Evolutionary conservation across 2,329 filamentous ascomycete species (phyloP).

Genomic region (Verticillium longisporum): DNA sequence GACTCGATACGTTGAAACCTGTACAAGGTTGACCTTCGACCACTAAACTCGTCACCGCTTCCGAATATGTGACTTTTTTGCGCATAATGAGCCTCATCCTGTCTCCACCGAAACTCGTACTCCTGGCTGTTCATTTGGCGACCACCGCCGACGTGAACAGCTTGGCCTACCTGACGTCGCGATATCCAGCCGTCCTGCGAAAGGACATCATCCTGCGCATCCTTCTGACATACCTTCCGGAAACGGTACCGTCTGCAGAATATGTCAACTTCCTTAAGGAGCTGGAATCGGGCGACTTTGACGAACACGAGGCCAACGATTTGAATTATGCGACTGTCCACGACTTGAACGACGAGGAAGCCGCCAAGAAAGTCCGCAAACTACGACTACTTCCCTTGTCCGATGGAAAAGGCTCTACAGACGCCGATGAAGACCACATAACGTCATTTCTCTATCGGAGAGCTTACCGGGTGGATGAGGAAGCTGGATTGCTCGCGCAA

Average conservation of each 20-base stretch:
- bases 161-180: conserved; percentile 52
- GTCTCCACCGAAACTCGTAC: conserved; percentile 60
- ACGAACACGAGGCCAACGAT: conserved; percentile 29
- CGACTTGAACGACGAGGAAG: conserved; percentile 54
- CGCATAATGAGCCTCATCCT: conserved; percentile 35
- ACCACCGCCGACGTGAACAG: conserved; percentile 57
- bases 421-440: conserved; percentile 47
- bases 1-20: background rate
- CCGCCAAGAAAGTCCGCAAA: conserved; percentile 55
- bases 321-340: conserved; percentile 52
- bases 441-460: conserved; percentile 61
- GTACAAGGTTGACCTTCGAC: background rate
- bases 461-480: conserved; percentile 61
- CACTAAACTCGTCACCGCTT: background rate
- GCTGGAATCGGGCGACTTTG: conserved; percentile 41
- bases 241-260: conserved; percentile 54
- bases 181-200: conserved; percentile 50
- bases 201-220: conserved; percentile 64
- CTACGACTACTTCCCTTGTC: conserved; percentile 55
- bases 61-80: conserved; percentile 4
- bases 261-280: conserved; percentile 58
- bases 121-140: conserved; percentile 67
- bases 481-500: conserved; percentile 65
- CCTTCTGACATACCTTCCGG: conserved; percentile 70
- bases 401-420: conserved; percentile 37